Base-by-base conservation (phyloP, 2,329 filamentous ascomycete species). In the Aaosphaeria pasadenensis region DNA sequence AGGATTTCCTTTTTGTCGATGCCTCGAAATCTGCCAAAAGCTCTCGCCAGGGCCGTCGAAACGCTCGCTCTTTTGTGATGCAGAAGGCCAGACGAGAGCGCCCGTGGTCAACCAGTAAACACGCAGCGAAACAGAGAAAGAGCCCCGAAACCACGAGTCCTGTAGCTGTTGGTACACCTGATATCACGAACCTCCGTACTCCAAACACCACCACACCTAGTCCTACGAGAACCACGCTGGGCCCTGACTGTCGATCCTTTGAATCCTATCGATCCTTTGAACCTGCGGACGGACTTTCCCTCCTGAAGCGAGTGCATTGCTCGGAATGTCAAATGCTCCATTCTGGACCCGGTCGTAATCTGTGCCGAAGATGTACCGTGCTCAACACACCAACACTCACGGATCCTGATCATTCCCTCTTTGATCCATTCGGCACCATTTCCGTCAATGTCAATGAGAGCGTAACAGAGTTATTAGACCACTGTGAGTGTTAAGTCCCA, bases 31-130 rank as follows among this genome's bases (percentile, higher is more conserved):
- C 53, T 30, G 63, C 65, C 47, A 69, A 69, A 55, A 64, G 62
- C 39, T 69, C 64, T 9, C 59, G 63, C 52, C 64, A 69, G 59
- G 67, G 66, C 39, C 66, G 67, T 39, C 67, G 66, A 44, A 67
- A 67, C 66, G 67, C 66, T 60, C 67, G 68, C 46, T 70, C 68
- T 39, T 70, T 70, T 55, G 67, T 71, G 17, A 70, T 71, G 68
- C 66, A 69, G 55, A 69, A 64, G 44, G 68, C 66, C 29, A 58
- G 68, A 29, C 64, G 62, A 49, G 66, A 70, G 49, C 58, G 61
- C 28, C 66, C 66, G 46, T 71, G 68, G 68, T 71, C 67, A 2
- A 71, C 68, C 35, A 71, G 68, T 60, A 70, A 69, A 55, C 57
- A 68, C 52, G 57, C 60, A 35, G 54, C 59, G 36, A 70, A 67